phyloP scores from a whole-genome alignment of 2,329 filamentous ascomycete genomes.

The Cladosporium cucumerinum region DNA sequence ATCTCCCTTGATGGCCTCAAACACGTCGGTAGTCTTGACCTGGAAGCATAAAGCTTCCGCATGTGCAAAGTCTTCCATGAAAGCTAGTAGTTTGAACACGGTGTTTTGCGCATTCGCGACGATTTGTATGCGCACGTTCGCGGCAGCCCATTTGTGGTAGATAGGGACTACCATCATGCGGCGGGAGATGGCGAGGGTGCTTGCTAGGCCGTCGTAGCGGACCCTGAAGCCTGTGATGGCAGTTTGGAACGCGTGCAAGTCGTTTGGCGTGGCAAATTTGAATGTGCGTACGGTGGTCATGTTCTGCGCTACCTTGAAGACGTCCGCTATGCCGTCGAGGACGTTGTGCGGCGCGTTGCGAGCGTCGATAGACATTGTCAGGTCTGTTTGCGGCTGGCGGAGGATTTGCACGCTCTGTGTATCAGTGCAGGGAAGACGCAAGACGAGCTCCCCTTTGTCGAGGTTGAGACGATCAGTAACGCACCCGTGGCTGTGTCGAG shows the following conservation, averaged over 20 bases:
- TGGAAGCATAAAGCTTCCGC: conserved; percentile 87
- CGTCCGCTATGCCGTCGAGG: conserved; percentile 60
- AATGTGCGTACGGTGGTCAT: conserved; percentile 67
- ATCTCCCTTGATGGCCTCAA: conserved; percentile 57
- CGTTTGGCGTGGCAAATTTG: conserved; percentile 40
- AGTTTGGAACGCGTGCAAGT: conserved; percentile 74
- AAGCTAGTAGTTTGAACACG: conserved; percentile 73
- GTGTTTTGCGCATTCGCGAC: conserved; percentile 64
- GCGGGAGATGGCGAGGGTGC: conserved; percentile 75
- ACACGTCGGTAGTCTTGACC: conserved; percentile 78
- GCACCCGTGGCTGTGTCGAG: conserved; percentile 45
- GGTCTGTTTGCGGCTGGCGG: conserved; percentile 70
- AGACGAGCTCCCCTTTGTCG: conserved; percentile 48
- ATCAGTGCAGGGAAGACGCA: conserved; percentile 40
- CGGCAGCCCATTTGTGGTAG: conserved; percentile 90
- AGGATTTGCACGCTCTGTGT: conserved; percentile 63
- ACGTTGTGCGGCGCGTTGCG: conserved; percentile 39
- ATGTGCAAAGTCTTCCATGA: conserved; percentile 84
- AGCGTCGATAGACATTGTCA: conserved; percentile 67
- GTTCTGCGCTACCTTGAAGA: conserved; percentile 49
- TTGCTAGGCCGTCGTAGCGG: conserved; percentile 52
- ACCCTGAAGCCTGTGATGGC: conserved; percentile 79
- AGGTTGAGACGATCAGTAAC: conserved; percentile 65
- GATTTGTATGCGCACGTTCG: conserved; percentile 74
- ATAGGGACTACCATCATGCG: conserved; percentile 77